Evolutionary conservation across 208 protist species (phyloP).

Genomic region (Tritrichomonas foetus): DNA sequence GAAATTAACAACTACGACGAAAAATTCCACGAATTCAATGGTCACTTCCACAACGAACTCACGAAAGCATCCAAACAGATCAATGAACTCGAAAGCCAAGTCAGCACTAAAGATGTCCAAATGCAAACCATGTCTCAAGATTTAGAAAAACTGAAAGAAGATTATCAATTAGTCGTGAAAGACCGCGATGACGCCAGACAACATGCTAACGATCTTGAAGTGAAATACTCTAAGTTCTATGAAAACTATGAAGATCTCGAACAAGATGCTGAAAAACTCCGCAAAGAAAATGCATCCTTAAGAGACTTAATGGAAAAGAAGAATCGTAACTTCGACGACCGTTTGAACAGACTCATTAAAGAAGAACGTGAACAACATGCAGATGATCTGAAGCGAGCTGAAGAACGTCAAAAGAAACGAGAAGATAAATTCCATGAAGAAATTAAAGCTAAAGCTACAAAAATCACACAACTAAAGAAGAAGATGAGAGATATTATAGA

Average conservation of each 20-base stretch:
- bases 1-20: no score
- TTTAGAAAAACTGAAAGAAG: not conserved
- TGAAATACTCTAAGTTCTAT: not conserved
- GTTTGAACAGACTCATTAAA: not conserved
- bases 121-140: not conserved
- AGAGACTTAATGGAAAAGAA: not conserved
- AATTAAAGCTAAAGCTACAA: not conserved
- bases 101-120: no score
- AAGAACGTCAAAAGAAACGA: not conserved
- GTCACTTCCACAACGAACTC: not conserved
- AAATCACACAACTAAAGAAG: not conserved
- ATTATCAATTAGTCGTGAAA: not conserved
- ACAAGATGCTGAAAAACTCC: not conserved
- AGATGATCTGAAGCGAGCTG: not conserved
- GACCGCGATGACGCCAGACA: not conserved
- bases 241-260: not conserved
- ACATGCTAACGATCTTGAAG: not conserved
- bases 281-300: not conserved
- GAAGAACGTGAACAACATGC: not conserved
- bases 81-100: not conserved
- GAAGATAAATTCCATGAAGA: not conserved
- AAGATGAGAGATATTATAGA: not conserved
- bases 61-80: not conserved
- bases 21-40: not conserved
- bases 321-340: not conserved